Evolutionary conservation across 352 stramenopile genomes (phyloP).

Genomic region (Globisporangium acanthophoron): DNA sequence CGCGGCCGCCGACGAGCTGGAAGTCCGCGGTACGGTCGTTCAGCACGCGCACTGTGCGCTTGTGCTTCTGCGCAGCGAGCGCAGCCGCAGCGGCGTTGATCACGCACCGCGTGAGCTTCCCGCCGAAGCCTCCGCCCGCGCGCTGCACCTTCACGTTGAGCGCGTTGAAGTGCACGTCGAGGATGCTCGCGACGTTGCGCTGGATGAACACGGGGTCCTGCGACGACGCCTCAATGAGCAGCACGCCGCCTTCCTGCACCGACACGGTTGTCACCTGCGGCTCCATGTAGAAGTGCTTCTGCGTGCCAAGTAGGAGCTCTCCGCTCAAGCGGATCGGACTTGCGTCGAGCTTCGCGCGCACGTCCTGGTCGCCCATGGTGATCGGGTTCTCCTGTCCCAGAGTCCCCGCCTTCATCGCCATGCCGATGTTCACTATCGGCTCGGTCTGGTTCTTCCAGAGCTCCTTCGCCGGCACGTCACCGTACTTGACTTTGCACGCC

Average conservation of each 20-base stretch:
- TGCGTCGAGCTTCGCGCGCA: conserved; percentile 67
- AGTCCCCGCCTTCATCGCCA: conserved; percentile 23
- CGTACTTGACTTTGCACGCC: conserved; percentile 49
- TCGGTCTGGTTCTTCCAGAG: conserved; percentile 23
- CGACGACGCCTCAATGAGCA: conserved; percentile 88
- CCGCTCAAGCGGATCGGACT: conserved; percentile 91
- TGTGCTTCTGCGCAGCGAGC: conserved; percentile 85
- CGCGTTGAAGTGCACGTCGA: conserved; percentile 85
- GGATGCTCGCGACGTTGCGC: conserved; percentile 78
- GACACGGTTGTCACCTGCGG: conserved; percentile 80
- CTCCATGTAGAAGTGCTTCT: conserved; percentile 97
- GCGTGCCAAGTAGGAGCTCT: conserved; percentile 85
- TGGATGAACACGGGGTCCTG: conserved; percentile 94
- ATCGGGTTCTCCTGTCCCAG: conserved; percentile 73
- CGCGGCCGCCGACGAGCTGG: conserved; percentile 87
- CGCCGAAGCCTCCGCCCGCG: conserved; percentile 95
- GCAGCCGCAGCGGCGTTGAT: conserved; percentile 91
- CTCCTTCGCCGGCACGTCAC: conserved; percentile 14
- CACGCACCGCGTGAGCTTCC: conserved; percentile 92
- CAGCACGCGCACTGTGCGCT: conserved; percentile 87
- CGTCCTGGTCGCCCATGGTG: conserved; percentile 68
- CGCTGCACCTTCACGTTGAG: conserved; percentile 92
- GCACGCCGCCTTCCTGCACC: conserved; percentile 87
- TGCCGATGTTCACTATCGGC: conserved; percentile 32
- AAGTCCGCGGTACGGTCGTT: conserved; percentile 95